These are phyloP conservation scores for Cornus florida DNA, from an alignment of 148 eudicot genomes.

Conservation along the genomic window DNA sequence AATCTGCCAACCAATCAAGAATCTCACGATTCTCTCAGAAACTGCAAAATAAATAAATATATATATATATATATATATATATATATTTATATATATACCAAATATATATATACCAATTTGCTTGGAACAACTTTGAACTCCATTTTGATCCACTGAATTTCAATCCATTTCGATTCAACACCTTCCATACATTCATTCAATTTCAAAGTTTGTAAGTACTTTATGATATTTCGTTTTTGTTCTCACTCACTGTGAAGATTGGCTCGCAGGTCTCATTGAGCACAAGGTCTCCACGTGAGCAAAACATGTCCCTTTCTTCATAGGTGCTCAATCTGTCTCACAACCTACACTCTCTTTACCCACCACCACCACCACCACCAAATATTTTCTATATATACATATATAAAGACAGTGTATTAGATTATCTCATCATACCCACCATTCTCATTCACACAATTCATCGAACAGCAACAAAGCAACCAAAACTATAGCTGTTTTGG, in stretches of 20 bases:
- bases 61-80: too few species aligned
- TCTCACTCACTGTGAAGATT: too few species aligned
- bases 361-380: slow-evolving; percentile 42
- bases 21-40: not conserved
- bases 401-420: not conserved
- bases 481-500: too few species aligned
- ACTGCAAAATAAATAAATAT: too few species aligned
- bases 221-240: too few species aligned
- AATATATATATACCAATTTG: too few species aligned
- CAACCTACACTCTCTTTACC: slow-evolving; percentile 25
- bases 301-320: slow-evolving; percentile 34
- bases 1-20: slow-evolving; percentile 51
- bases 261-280: too few species aligned
- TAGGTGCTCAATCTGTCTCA: slow-evolving; percentile 23
- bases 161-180: slow-evolving; percentile 47
- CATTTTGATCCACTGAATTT: slow-evolving; percentile 61
- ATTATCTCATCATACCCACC: slow-evolving; percentile 33
- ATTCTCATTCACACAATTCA: not conserved
- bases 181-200: slow-evolving; percentile 32
- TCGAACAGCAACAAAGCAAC: too few species aligned
- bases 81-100: too few species aligned
- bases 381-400: slow-evolving; percentile 9
- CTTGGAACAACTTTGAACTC: not conserved
- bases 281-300: slow-evolving; percentile 12
- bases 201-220: too few species aligned